A percentile compares a stretch with the other conserved stretches of the same genome.
Evolutionary conservation across 352 stramenopile species (phyloP).

Genomic region (Phytophthora sansomeana): DNA sequence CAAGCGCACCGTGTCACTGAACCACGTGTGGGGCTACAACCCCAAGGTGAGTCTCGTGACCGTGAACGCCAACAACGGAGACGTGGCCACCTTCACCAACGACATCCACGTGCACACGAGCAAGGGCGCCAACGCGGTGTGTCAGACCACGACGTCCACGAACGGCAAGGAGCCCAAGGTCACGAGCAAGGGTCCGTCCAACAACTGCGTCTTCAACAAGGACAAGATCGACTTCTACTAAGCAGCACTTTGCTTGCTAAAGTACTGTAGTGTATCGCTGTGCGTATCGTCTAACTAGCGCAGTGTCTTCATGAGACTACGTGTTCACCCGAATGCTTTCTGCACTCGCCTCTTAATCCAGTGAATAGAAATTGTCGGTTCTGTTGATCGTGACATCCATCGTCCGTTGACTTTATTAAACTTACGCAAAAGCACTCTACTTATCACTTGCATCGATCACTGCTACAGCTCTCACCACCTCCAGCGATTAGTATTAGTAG

Average conservation of each 20-base stretch:
- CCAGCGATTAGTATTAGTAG: conserved; percentile 27
- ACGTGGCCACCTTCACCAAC: conserved; percentile 48
- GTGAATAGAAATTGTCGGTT: background rate
- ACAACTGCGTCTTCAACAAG: conserved; percentile 42
- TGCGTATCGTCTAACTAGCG: background rate
- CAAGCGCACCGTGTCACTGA: conserved; percentile 45
- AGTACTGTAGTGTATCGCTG: conserved; percentile 12
- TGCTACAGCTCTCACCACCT: background rate
- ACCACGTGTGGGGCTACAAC: conserved; percentile 50
- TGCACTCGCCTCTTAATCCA: background rate
- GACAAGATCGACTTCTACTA: conserved; percentile 43
- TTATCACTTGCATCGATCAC: background rate
- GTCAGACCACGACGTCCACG: conserved; percentile 36
- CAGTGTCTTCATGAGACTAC: background rate
- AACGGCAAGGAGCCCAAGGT: conserved; percentile 36
- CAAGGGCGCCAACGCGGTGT: conserved; percentile 34
- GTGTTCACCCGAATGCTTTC: background rate
- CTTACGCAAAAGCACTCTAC: conserved; percentile 24
- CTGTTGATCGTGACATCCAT: conserved; percentile 21
- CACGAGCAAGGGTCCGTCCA: conserved; percentile 33
- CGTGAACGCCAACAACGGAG: conserved; percentile 49
- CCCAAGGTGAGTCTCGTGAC: conserved; percentile 42
- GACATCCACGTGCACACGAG: conserved; percentile 37
- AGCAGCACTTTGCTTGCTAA: conserved; percentile 30
- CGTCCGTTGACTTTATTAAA: conserved; percentile 16